A percentile compares a stretch with the other conserved stretches of the same genome.
These are phyloP conservation scores for Trichosporon sp. DNA, from an alignment of 1,284 basidiomycete genomes.

Conservation along the genomic window DNA sequence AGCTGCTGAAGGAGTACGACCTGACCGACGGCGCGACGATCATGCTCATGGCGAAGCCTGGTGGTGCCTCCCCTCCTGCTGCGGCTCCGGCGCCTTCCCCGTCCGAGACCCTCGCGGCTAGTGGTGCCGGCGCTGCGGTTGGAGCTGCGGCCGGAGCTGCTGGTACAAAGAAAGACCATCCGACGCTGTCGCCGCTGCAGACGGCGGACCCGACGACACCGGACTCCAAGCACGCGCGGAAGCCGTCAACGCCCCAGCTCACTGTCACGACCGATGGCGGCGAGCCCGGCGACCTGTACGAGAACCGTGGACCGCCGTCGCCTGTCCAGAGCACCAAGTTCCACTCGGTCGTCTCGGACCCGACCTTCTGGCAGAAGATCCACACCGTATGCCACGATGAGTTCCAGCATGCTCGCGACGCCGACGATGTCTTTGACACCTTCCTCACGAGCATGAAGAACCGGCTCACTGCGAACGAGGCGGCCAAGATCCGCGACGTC, in stretches of 20 bases:
- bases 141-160: not conserved
- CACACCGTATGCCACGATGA: slow-evolving; percentile 69
- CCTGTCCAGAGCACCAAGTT: slow-evolving; percentile 59
- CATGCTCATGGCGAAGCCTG: slow-evolving; percentile 80
- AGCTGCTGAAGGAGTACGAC: slow-evolving; percentile 83
- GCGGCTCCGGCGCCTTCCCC: slow-evolving; percentile 25
- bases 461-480: slow-evolving; percentile 53
- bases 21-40: slow-evolving; percentile 76
- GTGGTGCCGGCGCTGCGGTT: not conserved
- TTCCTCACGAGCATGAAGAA: slow-evolving; percentile 54
- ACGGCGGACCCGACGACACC: slow-evolving; percentile 25
- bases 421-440: slow-evolving; percentile 57
- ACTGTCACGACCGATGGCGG: slow-evolving; percentile 55
- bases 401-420: slow-evolving; percentile 66
- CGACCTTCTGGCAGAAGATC: slow-evolving; percentile 74
- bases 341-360: slow-evolving; percentile 68
- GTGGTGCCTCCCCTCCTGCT: slow-evolving; percentile 58
- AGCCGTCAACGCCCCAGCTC: slow-evolving; percentile 58
- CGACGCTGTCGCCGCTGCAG: slow-evolving; percentile 34
- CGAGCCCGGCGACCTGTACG: slow-evolving; percentile 43
- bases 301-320: slow-evolving; percentile 27
- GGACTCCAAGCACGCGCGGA: slow-evolving; percentile 17
- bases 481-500: slow-evolving; percentile 57
- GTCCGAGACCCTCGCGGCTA: slow-evolving; percentile 2
- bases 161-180: slow-evolving; percentile 28